Percentiles rank a stretch among this genome's conserved stretches.
Evolutionary conservation across 2,329 filamentous ascomycete genomes (phyloP).

Genomic region (Chalara sp.): DNA sequence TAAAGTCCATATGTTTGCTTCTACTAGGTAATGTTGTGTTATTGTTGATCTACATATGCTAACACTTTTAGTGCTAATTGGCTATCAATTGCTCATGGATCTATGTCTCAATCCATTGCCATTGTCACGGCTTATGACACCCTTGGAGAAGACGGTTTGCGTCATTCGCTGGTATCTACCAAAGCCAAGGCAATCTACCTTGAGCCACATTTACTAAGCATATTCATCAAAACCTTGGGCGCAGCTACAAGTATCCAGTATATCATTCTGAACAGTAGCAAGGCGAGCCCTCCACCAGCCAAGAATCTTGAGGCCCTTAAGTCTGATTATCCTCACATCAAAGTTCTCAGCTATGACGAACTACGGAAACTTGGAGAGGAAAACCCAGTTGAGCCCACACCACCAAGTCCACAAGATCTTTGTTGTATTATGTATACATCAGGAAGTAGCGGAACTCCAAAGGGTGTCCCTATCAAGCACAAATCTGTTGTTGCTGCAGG

Average conservation of each 20-base stretch:
- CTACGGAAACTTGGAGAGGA: conserved; percentile 43
- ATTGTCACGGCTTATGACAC: conserved; percentile 95
- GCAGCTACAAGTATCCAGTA: conserved; percentile 47
- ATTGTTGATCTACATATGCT: neutral
- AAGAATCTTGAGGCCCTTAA: conserved; percentile 47
- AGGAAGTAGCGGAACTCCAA: conserved; percentile 81
- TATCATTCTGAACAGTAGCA: conserved; percentile 56
- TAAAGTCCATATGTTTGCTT: conserved; percentile 71
- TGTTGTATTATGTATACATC: conserved; percentile 87
- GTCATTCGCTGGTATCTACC: conserved; percentile 79
- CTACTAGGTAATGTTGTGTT: conserved; percentile 42
- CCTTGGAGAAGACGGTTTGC: conserved; percentile 73
- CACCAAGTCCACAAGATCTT: conserved; percentile 67
- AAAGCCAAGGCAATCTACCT: conserved; percentile 76
- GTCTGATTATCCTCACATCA: conserved; percentile 47
- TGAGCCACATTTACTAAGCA: conserved; percentile 70
- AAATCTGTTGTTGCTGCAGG: conserved; percentile 74
- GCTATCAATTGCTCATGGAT: conserved; percentile 44
- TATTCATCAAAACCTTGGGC: conserved; percentile 48
- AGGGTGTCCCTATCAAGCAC: conserved; percentile 83
- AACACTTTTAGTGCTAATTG: conserved; percentile 29
- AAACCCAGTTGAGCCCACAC: conserved; percentile 63
- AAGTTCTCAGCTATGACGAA: conserved; percentile 47
- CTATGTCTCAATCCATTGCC: conserved; percentile 74
- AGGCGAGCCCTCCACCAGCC: conserved; percentile 36